Base-by-base conservation (phyloP, 2,329 filamentous ascomycete genomes). In the Colletotrichum shisoi region DNA sequence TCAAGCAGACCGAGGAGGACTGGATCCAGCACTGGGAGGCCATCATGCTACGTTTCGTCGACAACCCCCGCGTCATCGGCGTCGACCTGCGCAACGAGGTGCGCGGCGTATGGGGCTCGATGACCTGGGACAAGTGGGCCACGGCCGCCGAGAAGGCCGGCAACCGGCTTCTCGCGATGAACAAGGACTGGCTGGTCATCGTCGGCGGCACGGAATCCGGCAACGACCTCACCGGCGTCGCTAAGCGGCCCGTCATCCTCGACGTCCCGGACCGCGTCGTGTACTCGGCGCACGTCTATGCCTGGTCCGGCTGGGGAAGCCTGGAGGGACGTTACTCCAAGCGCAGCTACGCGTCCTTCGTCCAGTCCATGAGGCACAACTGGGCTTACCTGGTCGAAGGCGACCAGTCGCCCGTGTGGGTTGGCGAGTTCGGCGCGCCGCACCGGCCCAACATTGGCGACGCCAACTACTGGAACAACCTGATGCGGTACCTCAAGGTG, bases 81-180 rank as follows among this genome's bases (percentile, higher is more conserved):
- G 87, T 84, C 1, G 89, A 91, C 76, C 80, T 91, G 68, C 83
- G 88, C 65, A 91, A 91, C 76, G 89, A 91, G 77, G 87, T 90
- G 44, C 84, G 89, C 57, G 88, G 88, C 6, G 78, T 89, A 45
- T 90, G 87, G 87, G 89, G 88, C 39, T 89, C 88, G 15, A 89
- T 90, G 85, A 79, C 84, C 6, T 91, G 89, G 88, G 77, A 80
- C 31, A 81, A 80, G 60, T 91, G 88, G 87, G 89, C 88, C 0
- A 74, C 80, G 1, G 89, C 89, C 0, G 87, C 88, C 37, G 88
- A 91, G 77, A 79, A 79, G 68, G 88, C 85, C 66, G 86, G 87
- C 53, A 88, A 90, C 73, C 79, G 83, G 19, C 78, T 91, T 56
- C 80, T 90, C 39, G 76, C 76, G 67, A 80, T 91, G 74, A 87